Percentiles rank a stretch among this genome's conserved stretches.
Conservation (phyloP, 2,329 filamentous ascomycete genomes). For the Metarhizium rileyi region DNA sequence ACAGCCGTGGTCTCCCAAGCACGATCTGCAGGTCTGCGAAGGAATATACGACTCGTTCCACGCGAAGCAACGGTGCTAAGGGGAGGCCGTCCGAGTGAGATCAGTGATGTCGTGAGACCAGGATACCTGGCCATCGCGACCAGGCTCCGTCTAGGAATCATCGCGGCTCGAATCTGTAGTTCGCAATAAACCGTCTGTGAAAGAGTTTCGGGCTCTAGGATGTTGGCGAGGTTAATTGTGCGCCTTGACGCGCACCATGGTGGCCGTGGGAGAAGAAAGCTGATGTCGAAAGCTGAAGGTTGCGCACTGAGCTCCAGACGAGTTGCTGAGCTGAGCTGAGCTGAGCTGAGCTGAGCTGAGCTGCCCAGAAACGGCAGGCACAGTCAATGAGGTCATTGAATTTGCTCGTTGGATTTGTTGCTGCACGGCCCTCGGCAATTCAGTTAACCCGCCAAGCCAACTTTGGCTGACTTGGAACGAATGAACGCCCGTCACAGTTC, state of each 20-base stretch:
- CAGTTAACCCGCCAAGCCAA: neutral
- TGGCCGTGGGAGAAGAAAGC: neutral
- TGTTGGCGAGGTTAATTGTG: neutral
- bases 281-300: neutral
- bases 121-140: slow-evolving; percentile 12
- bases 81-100: slow-evolving; percentile 3
- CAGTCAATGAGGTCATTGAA: slow-evolving; percentile 12
- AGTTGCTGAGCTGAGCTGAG: no score
- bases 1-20: slow-evolving; percentile 16
- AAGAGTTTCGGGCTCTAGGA: neutral
- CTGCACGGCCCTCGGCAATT: slow-evolving; percentile 1
- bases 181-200: neutral
- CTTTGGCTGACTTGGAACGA: neutral
- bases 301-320: neutral
- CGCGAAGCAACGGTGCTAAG: slow-evolving; percentile 1
- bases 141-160: slow-evolving; percentile 20
- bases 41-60: neutral
- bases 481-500: neutral
- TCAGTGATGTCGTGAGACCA: neutral
- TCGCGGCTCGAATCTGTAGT: slow-evolving; percentile 5
- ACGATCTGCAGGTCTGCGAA: neutral
- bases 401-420: neutral
- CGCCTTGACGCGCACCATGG: neutral
- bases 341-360: no score
- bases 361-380: neutral